Evolutionary conservation across 805 yeast genomes (phyloP), one percentile per base, ranked within the genome.

Genomic region (Candida schatavii): DNA sequence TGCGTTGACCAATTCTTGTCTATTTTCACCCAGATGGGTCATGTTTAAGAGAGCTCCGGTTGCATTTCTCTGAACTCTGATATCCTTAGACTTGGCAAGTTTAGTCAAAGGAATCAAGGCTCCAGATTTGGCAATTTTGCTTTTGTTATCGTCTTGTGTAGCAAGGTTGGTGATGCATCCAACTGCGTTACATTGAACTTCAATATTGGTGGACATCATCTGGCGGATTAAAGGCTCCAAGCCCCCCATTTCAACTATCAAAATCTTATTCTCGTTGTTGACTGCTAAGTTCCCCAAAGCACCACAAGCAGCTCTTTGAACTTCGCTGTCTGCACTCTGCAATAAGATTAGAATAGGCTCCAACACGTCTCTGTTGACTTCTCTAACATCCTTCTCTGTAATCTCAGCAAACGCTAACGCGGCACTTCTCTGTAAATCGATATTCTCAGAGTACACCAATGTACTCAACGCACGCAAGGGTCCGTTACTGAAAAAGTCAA

Each of bases 151-250:
- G 65, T 93, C 99, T 66, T 88, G 96, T 5, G 99, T 93, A 5
- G 99, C 99, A 64, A 93, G 78, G 61, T 93, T 93, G 28, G 99
- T 93, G 58, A 93, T 90, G 63, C 99, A 93, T 14, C 99, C 99
- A 43, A 93, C 99, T 2, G 99, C 99, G 61, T 93, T 93, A 66
- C 99, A 93, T 68, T 93, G 99, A 30, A 93, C 98, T 64, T 93
- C 99, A 44, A 93, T 95, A 57, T 93, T 93, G 42, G 93, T 80
- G 32, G 95, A 85, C 85, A 88, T 85, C 99, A 93, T 93, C 68
- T 93, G 99, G 63, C 95, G 83, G 54, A 93, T 93, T 35, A 93
- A 77, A 4, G 98, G 98, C 49, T 90, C 96, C 44, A 93, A 77
- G 2, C 98, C 99, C 22, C 98, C 98, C 97, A 93, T 88, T 57